A percentile compares a stretch with the other conserved stretches of the same genome.
Evolutionary conservation across 352 stramenopile species (phyloP).

Genomic region (Globisporangium nagaii): DNA sequence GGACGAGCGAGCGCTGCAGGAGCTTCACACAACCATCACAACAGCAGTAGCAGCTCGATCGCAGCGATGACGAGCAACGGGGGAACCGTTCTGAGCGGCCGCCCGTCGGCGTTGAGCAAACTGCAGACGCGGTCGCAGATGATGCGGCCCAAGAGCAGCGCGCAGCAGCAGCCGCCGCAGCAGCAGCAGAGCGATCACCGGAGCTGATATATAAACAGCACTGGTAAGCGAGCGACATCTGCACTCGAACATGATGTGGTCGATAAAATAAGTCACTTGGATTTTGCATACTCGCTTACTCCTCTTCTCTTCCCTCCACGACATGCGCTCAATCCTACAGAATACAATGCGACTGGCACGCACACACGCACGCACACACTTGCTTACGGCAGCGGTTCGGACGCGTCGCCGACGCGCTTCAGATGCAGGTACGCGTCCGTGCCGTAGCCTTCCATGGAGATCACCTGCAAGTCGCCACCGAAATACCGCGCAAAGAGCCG

Average conservation of each 20-base stretch:
- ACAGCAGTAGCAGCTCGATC: constrained; percentile 3
- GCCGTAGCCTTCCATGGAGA: constrained; percentile 99
- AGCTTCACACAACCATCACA: constrained; percentile 2
- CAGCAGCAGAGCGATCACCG: neutral
- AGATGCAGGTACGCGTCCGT: constrained; percentile 97
- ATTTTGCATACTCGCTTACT: neutral
- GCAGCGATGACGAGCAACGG: constrained; percentile 15
- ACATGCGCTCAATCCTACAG: neutral
- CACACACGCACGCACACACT: neutral
- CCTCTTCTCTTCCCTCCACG: neutral
- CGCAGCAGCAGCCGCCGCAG: constrained; percentile 2
- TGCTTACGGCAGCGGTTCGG: constrained; percentile 75
- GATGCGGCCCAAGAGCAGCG: constrained; percentile 42
- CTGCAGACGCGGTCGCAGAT: constrained; percentile 55
- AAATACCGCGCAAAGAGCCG: constrained; percentile 99
- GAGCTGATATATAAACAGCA: neutral
- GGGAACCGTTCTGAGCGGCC: constrained; percentile 7
- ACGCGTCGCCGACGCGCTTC: constrained; percentile 88
- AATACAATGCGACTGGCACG: neutral
- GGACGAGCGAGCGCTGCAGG: no score
- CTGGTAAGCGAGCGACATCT: no score
- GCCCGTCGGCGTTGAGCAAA: constrained; percentile 20
- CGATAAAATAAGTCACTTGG: constrained; percentile 11
- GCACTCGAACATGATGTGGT: no score
- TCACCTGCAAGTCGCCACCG: constrained; percentile 98